Conservation (phyloP, 2,329 filamentous ascomycete species). For the Escovopsis sp. region DNA sequence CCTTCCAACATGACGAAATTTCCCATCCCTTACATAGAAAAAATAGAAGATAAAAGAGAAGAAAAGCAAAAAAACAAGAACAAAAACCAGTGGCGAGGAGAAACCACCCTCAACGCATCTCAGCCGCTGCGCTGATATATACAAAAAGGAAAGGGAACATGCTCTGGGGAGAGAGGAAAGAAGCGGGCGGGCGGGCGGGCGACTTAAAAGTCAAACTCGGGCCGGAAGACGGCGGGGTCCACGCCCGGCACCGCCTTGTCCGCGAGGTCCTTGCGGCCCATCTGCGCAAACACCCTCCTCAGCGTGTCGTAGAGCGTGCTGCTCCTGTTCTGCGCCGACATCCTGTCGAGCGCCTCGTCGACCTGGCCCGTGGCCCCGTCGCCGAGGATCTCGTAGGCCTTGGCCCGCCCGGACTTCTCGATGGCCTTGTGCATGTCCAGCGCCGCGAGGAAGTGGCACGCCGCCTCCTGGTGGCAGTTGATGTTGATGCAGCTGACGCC, state of each 20-base stretch:
- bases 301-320: constrained; percentile 95
- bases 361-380: constrained; percentile 25
- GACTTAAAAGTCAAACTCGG: constrained; percentile 69
- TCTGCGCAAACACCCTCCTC: constrained; percentile 86
- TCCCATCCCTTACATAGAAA: too few relatives aligned
- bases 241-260: constrained; percentile 81
- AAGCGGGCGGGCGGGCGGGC: too few relatives aligned
- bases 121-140: constrained; percentile 2
- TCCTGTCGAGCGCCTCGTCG: constrained; percentile 67
- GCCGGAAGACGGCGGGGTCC: constrained; percentile 77
- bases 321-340: constrained; percentile 90
- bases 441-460: constrained; percentile 80
- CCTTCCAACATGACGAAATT: too few relatives aligned
- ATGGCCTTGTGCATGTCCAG: constrained; percentile 92
- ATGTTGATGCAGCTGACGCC: constrained; percentile 97
- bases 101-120: not conserved
- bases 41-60: not conserved
- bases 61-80: not conserved
- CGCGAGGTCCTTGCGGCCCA: constrained; percentile 76
- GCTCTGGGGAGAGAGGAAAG: too few relatives aligned
- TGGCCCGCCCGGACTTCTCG: constrained; percentile 69
- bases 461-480: constrained; percentile 84
- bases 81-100: not conserved
- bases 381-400: constrained; percentile 70
- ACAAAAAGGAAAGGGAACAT: not conserved